Evolutionary conservation across 2,329 filamentous ascomycete genomes (phyloP), one percentile per base, ranked within the genome.

Genomic region (Aspergillus sp.): DNA sequence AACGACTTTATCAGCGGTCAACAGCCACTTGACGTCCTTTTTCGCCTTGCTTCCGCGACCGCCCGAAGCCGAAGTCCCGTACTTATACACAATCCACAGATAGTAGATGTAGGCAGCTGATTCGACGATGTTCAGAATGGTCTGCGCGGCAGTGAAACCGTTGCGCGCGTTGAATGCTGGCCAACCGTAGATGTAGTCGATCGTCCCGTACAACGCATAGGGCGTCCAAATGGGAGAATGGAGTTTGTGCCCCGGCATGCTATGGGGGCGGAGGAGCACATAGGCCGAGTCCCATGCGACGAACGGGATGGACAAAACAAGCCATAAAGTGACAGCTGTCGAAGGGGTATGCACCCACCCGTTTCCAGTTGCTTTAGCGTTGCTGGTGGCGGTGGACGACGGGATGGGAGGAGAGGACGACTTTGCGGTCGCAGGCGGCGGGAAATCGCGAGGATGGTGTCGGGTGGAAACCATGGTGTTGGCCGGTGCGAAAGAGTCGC

Each of bases 111-210:
- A 93, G 63, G 85, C 78, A 32, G 75, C 51, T 3, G 82, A 84
- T 77, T 94, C 89, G 49, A 89, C 60, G 6, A 82, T 69, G 65
- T 93, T 94, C 58, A 92, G 67, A 6, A 77, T 62, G 24, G 81
- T 81, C 77, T 95, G 90, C 35, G 90, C 89, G 40, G 80, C 82
- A 0, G 88, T 89, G 73, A 95, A 96, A 33, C 90, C 90, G 66
- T 85, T 84, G 19, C 78, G 70, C 14, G 78, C 78, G 55, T 88
- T 74, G 68, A 81, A 90, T 3, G 87, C 86, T 62, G 86, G 85
- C 77, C 81, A 86, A 38, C 90, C 90, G 74, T 96, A 96, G 30
- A 93, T 79, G 69, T 91, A 79, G 72, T 96, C 91, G 59, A 95
- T 78, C 47, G 79, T 76, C 52, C 87, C 89, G 74, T 96, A 95